A percentile compares a stretch with the other conserved stretches of the same genome.
Evolutionary conservation across 2,329 filamentous ascomycete species (phyloP).

Genomic region (Verticillium nonalfalfae): DNA sequence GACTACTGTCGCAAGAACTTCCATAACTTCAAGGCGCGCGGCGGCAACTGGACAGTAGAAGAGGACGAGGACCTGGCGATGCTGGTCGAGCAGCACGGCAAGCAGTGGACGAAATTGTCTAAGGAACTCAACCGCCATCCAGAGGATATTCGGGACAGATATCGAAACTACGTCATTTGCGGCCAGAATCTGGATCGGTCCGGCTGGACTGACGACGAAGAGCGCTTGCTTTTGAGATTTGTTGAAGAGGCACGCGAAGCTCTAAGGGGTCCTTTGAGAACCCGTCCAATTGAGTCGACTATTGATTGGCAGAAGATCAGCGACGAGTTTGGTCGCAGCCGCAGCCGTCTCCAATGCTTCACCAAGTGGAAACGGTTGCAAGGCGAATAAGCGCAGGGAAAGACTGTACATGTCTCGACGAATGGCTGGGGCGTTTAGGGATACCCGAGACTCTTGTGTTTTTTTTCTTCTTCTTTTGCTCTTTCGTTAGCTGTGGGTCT

Average conservation of each 20-base stretch:
- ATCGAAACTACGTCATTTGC: slow-evolving; percentile 60
- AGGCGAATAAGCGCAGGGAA: background rate
- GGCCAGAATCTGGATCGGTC: slow-evolving; percentile 44
- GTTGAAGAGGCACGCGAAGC: slow-evolving; percentile 40
- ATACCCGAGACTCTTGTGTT: background rate
- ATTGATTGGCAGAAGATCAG: slow-evolving; percentile 64
- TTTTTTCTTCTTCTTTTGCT: background rate
- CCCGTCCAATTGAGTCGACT: slow-evolving; percentile 40
- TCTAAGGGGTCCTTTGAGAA: slow-evolving; percentile 10
- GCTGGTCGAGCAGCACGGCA: slow-evolving; percentile 39
- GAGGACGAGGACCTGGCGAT: slow-evolving; percentile 48
- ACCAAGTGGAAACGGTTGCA: slow-evolving; percentile 55
- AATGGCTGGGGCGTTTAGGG: background rate
- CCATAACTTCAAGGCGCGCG: slow-evolving; percentile 55
- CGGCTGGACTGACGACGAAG: slow-evolving; percentile 50
- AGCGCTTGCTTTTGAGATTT: slow-evolving; percentile 41
- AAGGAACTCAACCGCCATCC: slow-evolving; percentile 56
- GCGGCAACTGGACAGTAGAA: slow-evolving; percentile 51
- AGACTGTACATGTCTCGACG: background rate
- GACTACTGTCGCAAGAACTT: slow-evolving; percentile 55
- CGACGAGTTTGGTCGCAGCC: slow-evolving; percentile 51
- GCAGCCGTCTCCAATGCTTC: slow-evolving; percentile 62
- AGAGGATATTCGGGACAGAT: slow-evolving; percentile 63
- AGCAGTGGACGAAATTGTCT: slow-evolving; percentile 57
- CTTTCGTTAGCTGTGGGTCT: background rate